phyloP scores from a whole-genome alignment of 768 basidiomycete species.

The Harrya chromipes region DNA sequence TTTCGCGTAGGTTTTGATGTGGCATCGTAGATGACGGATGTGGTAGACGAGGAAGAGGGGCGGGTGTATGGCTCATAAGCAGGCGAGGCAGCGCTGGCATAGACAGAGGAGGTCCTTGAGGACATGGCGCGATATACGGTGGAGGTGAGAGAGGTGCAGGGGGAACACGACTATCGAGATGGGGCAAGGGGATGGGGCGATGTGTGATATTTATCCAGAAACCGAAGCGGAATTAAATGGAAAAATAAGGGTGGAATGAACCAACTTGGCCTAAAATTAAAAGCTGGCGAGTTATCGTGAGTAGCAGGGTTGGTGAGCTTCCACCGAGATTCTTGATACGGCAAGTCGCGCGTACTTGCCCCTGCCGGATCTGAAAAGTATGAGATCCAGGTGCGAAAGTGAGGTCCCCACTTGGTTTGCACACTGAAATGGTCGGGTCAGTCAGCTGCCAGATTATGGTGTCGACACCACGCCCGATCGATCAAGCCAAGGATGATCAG shows the following conservation, averaged over 20 bases:
- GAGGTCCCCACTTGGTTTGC: not conserved
- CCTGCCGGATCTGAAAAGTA: slow-evolving; percentile 10
- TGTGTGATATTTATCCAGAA: slow-evolving; percentile 32
- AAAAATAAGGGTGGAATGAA: slow-evolving; percentile 15
- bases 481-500: not conserved
- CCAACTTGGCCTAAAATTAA: slow-evolving; percentile 29
- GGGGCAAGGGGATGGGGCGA: slow-evolving; percentile 5
- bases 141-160: slow-evolving; percentile 1
- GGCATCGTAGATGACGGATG: slow-evolving; percentile 27
- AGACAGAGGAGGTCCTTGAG: slow-evolving; percentile 25
- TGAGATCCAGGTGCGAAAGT: slow-evolving; percentile 21
- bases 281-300: slow-evolving; percentile 19
- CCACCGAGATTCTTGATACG: slow-evolving; percentile 26
- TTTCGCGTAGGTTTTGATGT: slow-evolving; percentile 27
- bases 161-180: slow-evolving; percentile 1
- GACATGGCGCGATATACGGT: slow-evolving; percentile 17
- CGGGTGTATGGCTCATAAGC: slow-evolving; percentile 26
- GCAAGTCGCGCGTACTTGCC: slow-evolving; percentile 13
- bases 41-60: slow-evolving; percentile 17
- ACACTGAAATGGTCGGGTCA: slow-evolving; percentile 1
- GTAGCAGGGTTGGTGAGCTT: slow-evolving; percentile 18
- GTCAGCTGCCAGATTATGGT: not conserved
- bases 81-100: slow-evolving; percentile 27
- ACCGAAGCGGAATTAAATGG: slow-evolving; percentile 10
- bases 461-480: not conserved